These are phyloP conservation scores for Daldinia sp. DNA, from an alignment of 2,329 filamentous ascomycete genomes.

Conservation along the genomic window DNA sequence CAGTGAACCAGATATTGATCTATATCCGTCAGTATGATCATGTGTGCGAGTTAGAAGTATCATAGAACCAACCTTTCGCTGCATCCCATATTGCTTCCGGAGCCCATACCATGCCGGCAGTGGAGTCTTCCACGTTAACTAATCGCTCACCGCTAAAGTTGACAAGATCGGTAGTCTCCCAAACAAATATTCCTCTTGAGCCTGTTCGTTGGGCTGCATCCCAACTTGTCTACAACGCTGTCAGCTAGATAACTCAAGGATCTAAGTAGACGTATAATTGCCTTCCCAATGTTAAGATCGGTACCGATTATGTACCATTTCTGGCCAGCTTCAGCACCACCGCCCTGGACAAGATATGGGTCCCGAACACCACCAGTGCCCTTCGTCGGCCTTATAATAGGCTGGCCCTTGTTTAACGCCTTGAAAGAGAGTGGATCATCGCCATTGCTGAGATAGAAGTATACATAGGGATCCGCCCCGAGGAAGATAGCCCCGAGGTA, in stretches of 20 bases:
- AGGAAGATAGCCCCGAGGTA: conserved; percentile 65
- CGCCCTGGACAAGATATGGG: conserved; percentile 57
- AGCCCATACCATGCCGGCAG: conserved; percentile 67
- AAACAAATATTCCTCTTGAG: conserved; percentile 61
- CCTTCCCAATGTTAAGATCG: conserved; percentile 60
- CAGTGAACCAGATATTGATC: conserved; percentile 57
- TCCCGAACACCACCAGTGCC: conserved; percentile 63
- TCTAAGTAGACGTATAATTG: conserved; percentile 22
- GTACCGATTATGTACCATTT: conserved; percentile 66
- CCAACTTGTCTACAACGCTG: conserved; percentile 56
- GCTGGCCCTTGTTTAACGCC: conserved; percentile 57
- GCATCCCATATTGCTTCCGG: conserved; percentile 63
- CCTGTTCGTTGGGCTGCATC: conserved; percentile 60
- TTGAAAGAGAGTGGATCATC: conserved; percentile 59
- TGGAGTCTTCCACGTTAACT: conserved; percentile 59
- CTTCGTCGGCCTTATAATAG: conserved; percentile 58
- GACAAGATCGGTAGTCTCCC: conserved; percentile 61
- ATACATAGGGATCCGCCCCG: conserved; percentile 61
- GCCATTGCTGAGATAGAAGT: conserved; percentile 62
- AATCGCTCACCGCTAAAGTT: conserved; percentile 59
- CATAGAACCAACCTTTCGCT: conserved; percentile 47
- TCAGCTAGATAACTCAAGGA: not conserved
- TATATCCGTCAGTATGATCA: conserved; percentile 30
- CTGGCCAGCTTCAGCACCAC: conserved; percentile 54
- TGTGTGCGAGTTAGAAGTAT: not conserved